Percentiles rank a stretch among this genome's conserved stretches.
Evolutionary conservation across 2,329 filamentous ascomycete species (phyloP).

Genomic region (Claviceps capensis): DNA sequence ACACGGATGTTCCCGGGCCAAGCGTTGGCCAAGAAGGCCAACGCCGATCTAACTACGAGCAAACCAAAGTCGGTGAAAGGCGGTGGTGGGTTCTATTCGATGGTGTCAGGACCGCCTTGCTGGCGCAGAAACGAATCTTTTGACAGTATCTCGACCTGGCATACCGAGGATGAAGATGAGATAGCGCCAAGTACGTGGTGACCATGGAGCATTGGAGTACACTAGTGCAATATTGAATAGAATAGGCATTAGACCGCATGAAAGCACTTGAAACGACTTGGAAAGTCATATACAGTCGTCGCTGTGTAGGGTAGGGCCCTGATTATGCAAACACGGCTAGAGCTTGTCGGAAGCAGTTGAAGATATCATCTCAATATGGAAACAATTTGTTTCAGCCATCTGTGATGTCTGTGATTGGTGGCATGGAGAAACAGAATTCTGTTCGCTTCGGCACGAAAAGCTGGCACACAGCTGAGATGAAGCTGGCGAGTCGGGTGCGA

Average conservation of each 20-base stretch:
- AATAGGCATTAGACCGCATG: slow-evolving; percentile 25
- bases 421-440: too few species aligned
- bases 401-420: too few species aligned
- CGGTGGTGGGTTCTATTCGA: slow-evolving; percentile 46
- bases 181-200: slow-evolving; percentile 36
- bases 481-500: too few species aligned
- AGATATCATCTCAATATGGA: neutral
- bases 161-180: slow-evolving; percentile 29
- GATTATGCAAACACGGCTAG: too few species aligned
- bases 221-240: slow-evolving; percentile 24
- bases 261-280: slow-evolving; percentile 17
- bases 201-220: slow-evolving; percentile 33
- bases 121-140: slow-evolving; percentile 30
- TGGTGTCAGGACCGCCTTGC: slow-evolving; percentile 24
- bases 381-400: too few species aligned
- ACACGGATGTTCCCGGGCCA: slow-evolving; percentile 40
- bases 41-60: slow-evolving; percentile 40
- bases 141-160: slow-evolving; percentile 37
- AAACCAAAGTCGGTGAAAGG: slow-evolving; percentile 35
- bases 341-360: neutral
- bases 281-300: slow-evolving; percentile 13
- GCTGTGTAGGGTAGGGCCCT: slow-evolving; percentile 13
- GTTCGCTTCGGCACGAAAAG: too few species aligned
- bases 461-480: too few species aligned
- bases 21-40: slow-evolving; percentile 24